These are phyloP conservation scores for Boletellus sp. DNA, from an alignment of 768 basidiomycete genomes.

Conservation along the genomic window DNA sequence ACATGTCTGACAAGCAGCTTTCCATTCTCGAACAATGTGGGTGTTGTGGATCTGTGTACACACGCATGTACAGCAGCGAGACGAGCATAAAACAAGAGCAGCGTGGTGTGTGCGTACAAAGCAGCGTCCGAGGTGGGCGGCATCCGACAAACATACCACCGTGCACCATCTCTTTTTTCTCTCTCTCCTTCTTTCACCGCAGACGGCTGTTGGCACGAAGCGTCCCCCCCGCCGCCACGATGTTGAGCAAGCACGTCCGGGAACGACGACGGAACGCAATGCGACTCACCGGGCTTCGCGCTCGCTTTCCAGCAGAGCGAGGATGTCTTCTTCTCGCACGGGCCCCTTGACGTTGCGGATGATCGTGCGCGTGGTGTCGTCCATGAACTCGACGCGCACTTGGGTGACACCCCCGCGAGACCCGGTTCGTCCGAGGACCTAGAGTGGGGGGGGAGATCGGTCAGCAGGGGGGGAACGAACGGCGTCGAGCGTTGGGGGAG, in stretches of 20 bases:
- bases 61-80: conserved; percentile 5
- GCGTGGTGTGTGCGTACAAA: neutral
- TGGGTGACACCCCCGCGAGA: conserved; percentile 99
- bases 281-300: conserved; percentile 92
- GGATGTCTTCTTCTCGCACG: conserved; percentile 92
- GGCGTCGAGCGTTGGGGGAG: no score
- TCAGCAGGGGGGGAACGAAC: neutral
- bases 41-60: neutral
- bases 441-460: neutral
- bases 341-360: conserved; percentile 99
- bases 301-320: conserved; percentile 95
- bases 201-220: no score
- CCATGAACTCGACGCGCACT: conserved; percentile 99
- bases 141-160: no score
- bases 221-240: no score
- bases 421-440: conserved; percentile 98
- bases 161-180: no score
- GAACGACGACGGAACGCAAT: no score
- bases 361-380: conserved; percentile 91
- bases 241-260: neutral
- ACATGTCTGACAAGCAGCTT: conserved; percentile 22
- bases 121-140: neutral
- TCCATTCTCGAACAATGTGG: neutral
- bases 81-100: neutral
- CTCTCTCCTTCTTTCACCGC: conserved; percentile 14